phyloP scores from a whole-genome alignment of 441 rosid genomes.

The Brassica balearica region DNA sequence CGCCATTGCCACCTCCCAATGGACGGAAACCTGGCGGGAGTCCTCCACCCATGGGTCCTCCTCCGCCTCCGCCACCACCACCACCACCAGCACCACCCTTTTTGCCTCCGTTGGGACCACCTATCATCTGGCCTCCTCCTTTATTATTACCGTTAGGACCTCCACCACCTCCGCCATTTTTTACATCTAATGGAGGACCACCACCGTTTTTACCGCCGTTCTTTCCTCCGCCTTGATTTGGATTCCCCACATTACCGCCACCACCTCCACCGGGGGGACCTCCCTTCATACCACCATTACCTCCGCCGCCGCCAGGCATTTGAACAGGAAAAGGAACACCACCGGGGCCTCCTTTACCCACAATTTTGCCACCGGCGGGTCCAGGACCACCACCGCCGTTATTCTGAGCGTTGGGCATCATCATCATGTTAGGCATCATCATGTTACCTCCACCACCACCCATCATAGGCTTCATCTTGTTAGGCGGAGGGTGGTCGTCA shows the following conservation, averaged over 20 bases:
- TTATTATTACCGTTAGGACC: conserved; percentile 34
- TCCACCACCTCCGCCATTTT: conserved; percentile 49
- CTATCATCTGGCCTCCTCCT: conserved; percentile 45
- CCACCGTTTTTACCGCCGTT: conserved; percentile 53
- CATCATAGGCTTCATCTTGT: conserved; percentile 62
- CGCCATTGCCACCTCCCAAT: conserved; percentile 36
- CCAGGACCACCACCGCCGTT: conserved; percentile 49
- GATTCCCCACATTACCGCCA: conserved; percentile 51
- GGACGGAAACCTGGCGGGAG: conserved; percentile 44
- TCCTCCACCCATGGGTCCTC: conserved; percentile 54
- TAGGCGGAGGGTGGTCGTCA: conserved; percentile 52
- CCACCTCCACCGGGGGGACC: conserved; percentile 50
- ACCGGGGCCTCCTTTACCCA: conserved; percentile 46
- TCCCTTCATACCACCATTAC: conserved; percentile 57
- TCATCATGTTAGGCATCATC: conserved; percentile 58
- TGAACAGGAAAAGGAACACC: conserved; percentile 54
- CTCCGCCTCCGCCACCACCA: conserved; percentile 29
- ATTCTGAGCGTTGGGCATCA: conserved; percentile 58
- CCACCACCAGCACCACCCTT: conserved; percentile 48
- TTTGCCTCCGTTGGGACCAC: conserved; percentile 50
- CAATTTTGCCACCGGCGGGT: conserved; percentile 48
- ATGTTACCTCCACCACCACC: conserved; percentile 45
- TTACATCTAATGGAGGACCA: conserved; percentile 51
- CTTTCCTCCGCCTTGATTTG: conserved; percentile 58
- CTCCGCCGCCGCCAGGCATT: conserved; percentile 48